phyloP scores from a whole-genome alignment of 306 rosid species.

The Cicer judaicum region DNA sequence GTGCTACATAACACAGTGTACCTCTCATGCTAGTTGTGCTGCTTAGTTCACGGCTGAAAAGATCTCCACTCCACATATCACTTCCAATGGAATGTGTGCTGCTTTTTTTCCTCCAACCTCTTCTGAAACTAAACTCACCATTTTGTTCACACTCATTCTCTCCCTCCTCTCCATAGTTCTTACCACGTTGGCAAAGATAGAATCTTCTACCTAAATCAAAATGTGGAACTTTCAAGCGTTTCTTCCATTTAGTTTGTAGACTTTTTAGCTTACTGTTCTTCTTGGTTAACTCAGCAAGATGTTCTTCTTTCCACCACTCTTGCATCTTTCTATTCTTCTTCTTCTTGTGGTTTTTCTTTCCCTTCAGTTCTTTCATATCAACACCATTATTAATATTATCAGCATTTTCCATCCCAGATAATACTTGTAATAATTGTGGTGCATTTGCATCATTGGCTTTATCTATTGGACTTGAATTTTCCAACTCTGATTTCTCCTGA shows the following conservation, averaged over 20 bases:
- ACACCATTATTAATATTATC: constrained; percentile 36
- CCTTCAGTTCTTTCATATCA: constrained; percentile 56
- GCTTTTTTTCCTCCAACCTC: constrained; percentile 83
- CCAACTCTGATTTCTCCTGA: constrained; percentile 55
- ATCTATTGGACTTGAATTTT: constrained; percentile 55
- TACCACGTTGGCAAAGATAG: constrained; percentile 55
- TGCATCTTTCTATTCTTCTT: constrained; percentile 84
- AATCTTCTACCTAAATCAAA: constrained; percentile 75
- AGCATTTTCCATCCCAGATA: constrained; percentile 43
- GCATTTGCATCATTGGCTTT: constrained; percentile 55
- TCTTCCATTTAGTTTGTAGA: constrained; percentile 65
- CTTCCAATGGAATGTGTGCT: constrained; percentile 65
- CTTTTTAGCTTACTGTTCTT: constrained; percentile 59
- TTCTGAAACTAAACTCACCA: constrained; percentile 89
- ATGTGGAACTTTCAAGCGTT: constrained; percentile 75
- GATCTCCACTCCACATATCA: constrained; percentile 90
- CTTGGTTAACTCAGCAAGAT: constrained; percentile 82
- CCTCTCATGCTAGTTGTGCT: constrained; percentile 99
- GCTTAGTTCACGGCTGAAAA: constrained; percentile 92
- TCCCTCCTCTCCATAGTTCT: constrained; percentile 51
- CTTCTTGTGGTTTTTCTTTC: constrained; percentile 59
- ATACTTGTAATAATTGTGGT: constrained; percentile 52
- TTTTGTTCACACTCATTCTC: constrained; percentile 60
- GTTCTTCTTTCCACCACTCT: constrained; percentile 99
- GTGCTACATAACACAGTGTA: constrained; percentile 87